A percentile compares a stretch with the other conserved stretches of the same genome.
These are phyloP conservation scores for Elymus sibiricus DNA, from an alignment of 176 grass and related monocot genomes.

Conservation along the genomic window DNA sequence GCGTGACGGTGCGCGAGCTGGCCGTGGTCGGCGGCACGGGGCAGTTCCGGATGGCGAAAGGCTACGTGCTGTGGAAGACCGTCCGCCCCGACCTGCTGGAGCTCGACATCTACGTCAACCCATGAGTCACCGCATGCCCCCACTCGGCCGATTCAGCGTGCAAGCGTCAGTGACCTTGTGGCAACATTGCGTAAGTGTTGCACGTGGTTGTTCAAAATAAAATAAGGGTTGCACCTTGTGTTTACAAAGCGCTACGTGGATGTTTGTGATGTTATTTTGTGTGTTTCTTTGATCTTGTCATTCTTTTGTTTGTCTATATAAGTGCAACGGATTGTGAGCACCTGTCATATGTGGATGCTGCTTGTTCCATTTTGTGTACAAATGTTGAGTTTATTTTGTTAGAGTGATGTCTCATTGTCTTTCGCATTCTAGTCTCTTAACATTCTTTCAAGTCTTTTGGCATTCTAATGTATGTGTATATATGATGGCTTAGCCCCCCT, in stretches of 20 bases:
- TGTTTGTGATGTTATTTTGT: neutral
- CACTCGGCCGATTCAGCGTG: neutral
- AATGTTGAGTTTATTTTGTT: no score
- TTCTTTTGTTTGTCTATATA: neutral
- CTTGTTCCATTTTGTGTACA: no score
- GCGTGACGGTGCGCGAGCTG: constrained; percentile 38
- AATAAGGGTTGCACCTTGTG: neutral
- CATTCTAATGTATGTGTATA: no score
- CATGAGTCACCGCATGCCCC: neutral
- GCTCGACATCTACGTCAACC: constrained; percentile 35
- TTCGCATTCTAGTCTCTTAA: no score
- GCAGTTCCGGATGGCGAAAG: constrained; percentile 43
- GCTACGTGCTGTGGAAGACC: constrained; percentile 53
- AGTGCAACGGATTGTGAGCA: neutral
- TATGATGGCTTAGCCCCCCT: no score
- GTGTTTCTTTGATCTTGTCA: neutral
- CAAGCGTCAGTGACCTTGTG: neutral
- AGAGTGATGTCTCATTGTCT: no score
- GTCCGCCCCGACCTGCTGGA: constrained; percentile 30
- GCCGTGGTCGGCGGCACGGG: constrained; percentile 54
- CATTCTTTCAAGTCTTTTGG: no score
- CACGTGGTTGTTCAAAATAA: neutral
- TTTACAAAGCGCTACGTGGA: neutral
- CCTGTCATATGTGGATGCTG: no score
- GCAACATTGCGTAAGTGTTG: neutral